Conservation (phyloP, 2,329 filamentous ascomycete genomes). For the Incumbomyces lentus region DNA sequence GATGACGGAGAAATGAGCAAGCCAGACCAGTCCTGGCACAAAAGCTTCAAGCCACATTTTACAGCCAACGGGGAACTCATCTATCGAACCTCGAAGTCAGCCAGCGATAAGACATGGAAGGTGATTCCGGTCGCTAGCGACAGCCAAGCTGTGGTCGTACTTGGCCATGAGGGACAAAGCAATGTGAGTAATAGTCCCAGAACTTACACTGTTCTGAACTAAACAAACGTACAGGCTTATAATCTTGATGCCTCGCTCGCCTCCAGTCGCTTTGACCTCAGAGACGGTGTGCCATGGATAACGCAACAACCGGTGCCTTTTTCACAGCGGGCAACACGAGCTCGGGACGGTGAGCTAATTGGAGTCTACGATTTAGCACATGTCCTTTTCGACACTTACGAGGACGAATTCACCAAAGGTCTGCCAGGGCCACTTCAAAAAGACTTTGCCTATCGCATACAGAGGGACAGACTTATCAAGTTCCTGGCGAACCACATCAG, state of each 20-base stretch:
- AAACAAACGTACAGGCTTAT: slow-evolving; percentile 6
- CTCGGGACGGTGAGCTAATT: slow-evolving; percentile 27
- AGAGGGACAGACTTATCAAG: slow-evolving; percentile 37
- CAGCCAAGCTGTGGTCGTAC: not conserved
- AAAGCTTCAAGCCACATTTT: slow-evolving; percentile 41
- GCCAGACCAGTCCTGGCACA: slow-evolving; percentile 58
- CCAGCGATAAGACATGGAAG: slow-evolving; percentile 2
- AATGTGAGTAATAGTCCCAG: not conserved
- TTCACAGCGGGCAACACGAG: slow-evolving; percentile 24
- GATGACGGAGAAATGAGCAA: slow-evolving; percentile 52
- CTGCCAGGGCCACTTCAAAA: slow-evolving; percentile 30
- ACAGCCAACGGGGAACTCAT: slow-evolving; percentile 12
- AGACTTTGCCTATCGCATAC: slow-evolving; percentile 35
- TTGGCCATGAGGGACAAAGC: not conserved
- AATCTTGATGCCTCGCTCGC: slow-evolving; percentile 11
- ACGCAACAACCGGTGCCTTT: slow-evolving; percentile 24
- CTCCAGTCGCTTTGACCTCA: slow-evolving; percentile 31
- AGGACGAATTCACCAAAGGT: slow-evolving; percentile 34
- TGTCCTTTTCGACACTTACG: slow-evolving; percentile 61
- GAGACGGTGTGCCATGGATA: slow-evolving; percentile 50
- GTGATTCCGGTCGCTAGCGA: not conserved
- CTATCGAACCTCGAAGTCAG: slow-evolving; percentile 10
- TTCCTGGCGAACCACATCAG: slow-evolving; percentile 34
- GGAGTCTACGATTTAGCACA: slow-evolving; percentile 74
- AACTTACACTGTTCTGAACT: not conserved